phyloP scores from a whole-genome alignment of 2,329 filamentous ascomycete species.

The Talaromyces sp. region DNA sequence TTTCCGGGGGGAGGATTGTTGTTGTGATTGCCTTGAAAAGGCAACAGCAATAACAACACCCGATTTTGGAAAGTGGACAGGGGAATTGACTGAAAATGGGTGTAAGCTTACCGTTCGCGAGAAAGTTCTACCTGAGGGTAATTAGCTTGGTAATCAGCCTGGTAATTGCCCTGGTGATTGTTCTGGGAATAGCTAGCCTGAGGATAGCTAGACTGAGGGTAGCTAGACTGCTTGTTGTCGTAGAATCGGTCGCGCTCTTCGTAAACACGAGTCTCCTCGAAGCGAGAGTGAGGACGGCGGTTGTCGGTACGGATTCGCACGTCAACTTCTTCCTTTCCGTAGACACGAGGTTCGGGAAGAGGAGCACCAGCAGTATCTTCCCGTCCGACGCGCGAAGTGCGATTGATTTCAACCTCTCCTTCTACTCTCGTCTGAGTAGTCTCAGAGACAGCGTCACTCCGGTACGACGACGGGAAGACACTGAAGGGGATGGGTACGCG shows the following conservation, averaged over 20 bases:
- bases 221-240: constrained; percentile 2
- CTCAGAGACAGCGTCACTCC: constrained; percentile 64
- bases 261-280: constrained; percentile 35
- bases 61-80: neutral
- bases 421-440: constrained; percentile 75
- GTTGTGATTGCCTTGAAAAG: neutral
- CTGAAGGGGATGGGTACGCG: constrained; percentile 98
- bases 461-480: constrained; percentile 99
- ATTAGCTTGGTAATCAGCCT: neutral
- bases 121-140: constrained; percentile 44
- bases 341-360: constrained; percentile 61
- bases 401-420: constrained; percentile 75
- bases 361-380: constrained; percentile 65
- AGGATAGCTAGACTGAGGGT: no score
- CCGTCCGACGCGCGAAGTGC: constrained; percentile 84
- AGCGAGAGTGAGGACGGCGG: constrained; percentile 61
- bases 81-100: constrained; percentile 1
- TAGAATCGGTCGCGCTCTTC: constrained; percentile 35
- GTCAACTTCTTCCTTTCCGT: constrained; percentile 80
- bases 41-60: neutral
- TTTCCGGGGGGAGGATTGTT: neutral
- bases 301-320: constrained; percentile 66
- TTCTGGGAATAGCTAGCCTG: no score
- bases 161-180: no score
- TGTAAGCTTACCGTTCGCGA: constrained; percentile 46